A percentile compares a stretch with the other conserved stretches of the same genome.
Conservation (phyloP, 208 protist genomes). For the Blechomonas ayalai region DNA sequence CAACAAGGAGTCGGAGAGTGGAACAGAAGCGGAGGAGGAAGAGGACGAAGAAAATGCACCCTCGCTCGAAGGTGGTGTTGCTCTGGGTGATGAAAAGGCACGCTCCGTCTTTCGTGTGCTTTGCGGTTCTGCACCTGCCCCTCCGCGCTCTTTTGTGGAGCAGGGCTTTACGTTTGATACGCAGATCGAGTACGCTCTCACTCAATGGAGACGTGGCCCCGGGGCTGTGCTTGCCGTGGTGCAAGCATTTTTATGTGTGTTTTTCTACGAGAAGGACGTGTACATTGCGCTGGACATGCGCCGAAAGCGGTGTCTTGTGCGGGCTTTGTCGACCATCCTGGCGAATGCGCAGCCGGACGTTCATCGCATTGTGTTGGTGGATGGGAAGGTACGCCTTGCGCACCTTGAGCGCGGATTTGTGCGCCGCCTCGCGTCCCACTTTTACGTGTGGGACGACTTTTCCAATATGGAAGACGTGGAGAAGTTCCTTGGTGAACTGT, state of each 20-base stretch:
- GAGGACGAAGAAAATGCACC: too few relatives aligned
- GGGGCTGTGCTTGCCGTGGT: constrained; percentile 57
- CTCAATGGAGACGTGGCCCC: constrained; percentile 49
- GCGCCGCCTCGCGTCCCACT: constrained; percentile 6
- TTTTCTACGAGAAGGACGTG: constrained; percentile 55
- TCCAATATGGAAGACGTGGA: constrained; percentile 30
- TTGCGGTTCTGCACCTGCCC: constrained; percentile 17
- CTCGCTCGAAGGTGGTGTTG: too few relatives aligned
- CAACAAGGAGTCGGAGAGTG: constrained; percentile 1
- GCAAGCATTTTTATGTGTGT: constrained; percentile 56
- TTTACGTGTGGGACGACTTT: constrained; percentile 25
- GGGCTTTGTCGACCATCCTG: constrained; percentile 43
- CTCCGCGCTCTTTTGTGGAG: constrained; percentile 28
- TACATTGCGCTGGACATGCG: constrained; percentile 36
- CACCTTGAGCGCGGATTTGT: constrained; percentile 1
- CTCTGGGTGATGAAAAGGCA: constrained; percentile 18
- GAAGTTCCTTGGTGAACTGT: constrained; percentile 15
- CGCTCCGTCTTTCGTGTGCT: constrained; percentile 33
- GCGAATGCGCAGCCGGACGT: constrained; percentile 48
- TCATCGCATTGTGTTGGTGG: constrained; percentile 44
- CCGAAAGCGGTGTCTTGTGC: constrained; percentile 38
- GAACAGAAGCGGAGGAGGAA: neutral
- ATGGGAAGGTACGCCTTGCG: constrained; percentile 14
- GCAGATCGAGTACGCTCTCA: constrained; percentile 46
- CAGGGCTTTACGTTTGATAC: constrained; percentile 72